These are phyloP conservation scores for Candida pseudofarinosa DNA, from an alignment of 805 yeast genomes.

Conservation along the genomic window DNA sequence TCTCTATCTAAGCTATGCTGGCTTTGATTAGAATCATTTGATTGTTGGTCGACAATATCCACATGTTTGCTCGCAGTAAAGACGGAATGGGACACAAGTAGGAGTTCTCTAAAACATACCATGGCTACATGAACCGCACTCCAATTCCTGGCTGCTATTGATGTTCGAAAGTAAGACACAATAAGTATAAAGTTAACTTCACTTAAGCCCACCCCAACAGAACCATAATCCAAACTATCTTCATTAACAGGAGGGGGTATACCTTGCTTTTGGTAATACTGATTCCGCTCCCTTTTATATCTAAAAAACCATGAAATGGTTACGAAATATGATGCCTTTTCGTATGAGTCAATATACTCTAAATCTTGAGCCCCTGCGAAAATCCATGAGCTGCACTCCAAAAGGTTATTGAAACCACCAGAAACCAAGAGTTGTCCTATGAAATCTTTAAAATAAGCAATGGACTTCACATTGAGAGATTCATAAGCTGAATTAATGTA, in stretches of 20 bases:
- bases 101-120: constrained; percentile 60
- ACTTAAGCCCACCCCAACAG: constrained; percentile 54
- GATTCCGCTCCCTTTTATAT: constrained; percentile 46
- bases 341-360: constrained; percentile 28
- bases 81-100: constrained; percentile 46
- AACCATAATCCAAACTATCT: constrained; percentile 33
- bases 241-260: constrained; percentile 16
- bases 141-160: constrained; percentile 44
- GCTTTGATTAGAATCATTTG: constrained; percentile 39
- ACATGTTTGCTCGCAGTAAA: constrained; percentile 19
- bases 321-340: constrained; percentile 47
- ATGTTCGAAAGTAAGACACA: constrained; percentile 40
- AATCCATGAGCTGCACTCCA: constrained; percentile 47
- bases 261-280: neutral
- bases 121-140: constrained; percentile 67
- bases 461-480: constrained; percentile 26
- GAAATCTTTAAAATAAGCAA: constrained; percentile 41
- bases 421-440: constrained; percentile 55
- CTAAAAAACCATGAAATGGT: constrained; percentile 72
- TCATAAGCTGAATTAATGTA: constrained; percentile 20
- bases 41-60: constrained; percentile 6
- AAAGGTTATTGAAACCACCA: constrained; percentile 68
- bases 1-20: constrained; percentile 36
- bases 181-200: constrained; percentile 58
- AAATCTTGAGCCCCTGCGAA: constrained; percentile 26